Conservation (phyloP, 495 filamentous ascomycete genomes). For the Aspergillus conjunctus region DNA sequence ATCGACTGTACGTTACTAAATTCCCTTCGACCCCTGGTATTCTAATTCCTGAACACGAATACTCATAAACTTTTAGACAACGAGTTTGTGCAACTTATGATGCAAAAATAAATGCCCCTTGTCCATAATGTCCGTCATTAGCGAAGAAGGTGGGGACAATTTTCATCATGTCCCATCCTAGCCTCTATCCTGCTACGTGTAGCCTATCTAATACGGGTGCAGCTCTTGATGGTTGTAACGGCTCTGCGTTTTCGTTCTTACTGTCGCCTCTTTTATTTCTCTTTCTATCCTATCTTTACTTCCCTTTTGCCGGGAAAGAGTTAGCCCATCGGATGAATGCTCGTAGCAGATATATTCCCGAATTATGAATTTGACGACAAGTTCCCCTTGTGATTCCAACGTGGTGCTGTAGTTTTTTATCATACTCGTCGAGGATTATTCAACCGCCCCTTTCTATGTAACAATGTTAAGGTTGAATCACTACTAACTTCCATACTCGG, state of each 20-base stretch:
- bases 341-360: conserved; percentile 20
- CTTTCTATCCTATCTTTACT: background rate
- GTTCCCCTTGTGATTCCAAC: background rate
- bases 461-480: background rate
- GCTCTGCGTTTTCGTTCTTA: conserved; percentile 36
- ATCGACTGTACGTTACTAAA: conserved; percentile 77
- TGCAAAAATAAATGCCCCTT: conserved; percentile 84
- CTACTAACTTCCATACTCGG: background rate
- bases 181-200: conserved; percentile 34
- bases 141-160: conserved; percentile 31
- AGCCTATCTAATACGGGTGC: conserved; percentile 33
- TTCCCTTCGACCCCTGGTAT: background rate
- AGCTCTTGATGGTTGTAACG: conserved; percentile 32
- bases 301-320: conserved; percentile 1
- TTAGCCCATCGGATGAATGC: conserved; percentile 16
- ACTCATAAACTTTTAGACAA: conserved; percentile 68
- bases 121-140: conserved; percentile 34
- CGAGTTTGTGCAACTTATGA: conserved; percentile 99
- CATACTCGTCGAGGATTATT: too few relatives aligned
- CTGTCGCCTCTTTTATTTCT: conserved; percentile 23
- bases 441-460: too few relatives aligned
- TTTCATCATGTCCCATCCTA: conserved; percentile 27
- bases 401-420: too few relatives aligned
- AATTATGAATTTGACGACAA: conserved; percentile 10
- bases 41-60: background rate